These are phyloP conservation scores for Gossypium raimondii DNA, from an alignment of 345 rosid genomes.

Conservation along the genomic window DNA sequence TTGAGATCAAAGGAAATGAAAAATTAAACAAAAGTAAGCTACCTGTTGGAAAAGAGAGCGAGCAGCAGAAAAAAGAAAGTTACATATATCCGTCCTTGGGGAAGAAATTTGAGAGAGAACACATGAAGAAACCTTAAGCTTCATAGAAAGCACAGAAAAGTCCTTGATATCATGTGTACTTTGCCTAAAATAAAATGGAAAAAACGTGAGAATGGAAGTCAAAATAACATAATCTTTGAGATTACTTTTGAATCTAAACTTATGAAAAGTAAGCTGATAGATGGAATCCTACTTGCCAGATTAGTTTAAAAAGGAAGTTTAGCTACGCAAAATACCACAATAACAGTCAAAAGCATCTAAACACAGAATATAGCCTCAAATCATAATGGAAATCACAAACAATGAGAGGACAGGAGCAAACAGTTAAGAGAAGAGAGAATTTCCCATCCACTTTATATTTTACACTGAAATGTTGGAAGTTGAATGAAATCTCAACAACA, in stretches of 20 bases:
- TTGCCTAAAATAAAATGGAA: conserved; percentile 37
- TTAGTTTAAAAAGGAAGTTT: background rate
- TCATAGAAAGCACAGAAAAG: conserved; percentile 39
- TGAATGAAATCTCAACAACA: background rate
- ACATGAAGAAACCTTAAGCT: conserved; percentile 51
- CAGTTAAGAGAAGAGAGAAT: background rate
- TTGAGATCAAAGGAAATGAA: background rate
- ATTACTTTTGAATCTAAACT: background rate
- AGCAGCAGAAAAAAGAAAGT: conserved; percentile 50
- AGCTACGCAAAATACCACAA: background rate
- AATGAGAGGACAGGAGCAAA: background rate
- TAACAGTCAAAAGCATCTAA: conserved; percentile 3
- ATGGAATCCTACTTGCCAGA: background rate
- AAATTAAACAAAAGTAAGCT: conserved; percentile 13
- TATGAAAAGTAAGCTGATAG: background rate
- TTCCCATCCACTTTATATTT: background rate
- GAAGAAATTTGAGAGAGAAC: conserved; percentile 51
- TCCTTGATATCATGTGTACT: conserved; percentile 49
- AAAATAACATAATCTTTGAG: background rate
- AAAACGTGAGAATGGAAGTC: background rate
- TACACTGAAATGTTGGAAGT: background rate
- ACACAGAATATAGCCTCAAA: background rate
- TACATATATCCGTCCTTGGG: conserved; percentile 29
- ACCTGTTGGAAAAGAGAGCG: conserved; percentile 71
- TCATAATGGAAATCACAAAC: background rate